phyloP scores from a whole-genome alignment of 345 rosid genomes.

The Populus pruinosa region DNA sequence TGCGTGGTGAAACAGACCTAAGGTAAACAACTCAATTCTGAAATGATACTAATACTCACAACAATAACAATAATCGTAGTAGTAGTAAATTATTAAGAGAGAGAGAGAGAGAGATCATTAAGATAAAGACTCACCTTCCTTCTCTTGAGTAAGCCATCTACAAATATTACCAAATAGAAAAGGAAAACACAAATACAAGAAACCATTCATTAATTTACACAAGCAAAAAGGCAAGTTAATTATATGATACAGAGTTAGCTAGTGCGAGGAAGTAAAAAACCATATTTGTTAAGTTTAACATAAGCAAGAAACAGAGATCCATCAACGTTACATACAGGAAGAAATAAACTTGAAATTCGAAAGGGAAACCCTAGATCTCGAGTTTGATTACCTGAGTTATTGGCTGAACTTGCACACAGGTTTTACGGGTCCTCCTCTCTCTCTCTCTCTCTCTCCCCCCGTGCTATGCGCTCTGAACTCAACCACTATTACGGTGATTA shows the following conservation, averaged over 20 bases:
- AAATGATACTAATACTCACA: not conserved
- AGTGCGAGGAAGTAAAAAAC: not conserved
- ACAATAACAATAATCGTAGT: not conserved
- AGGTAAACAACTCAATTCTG: not conserved
- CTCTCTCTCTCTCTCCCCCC: not conserved
- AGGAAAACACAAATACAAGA: not conserved
- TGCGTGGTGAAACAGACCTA: slow-evolving; percentile 43
- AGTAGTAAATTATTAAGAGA: not conserved
- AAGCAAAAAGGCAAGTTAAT: not conserved
- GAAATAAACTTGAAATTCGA: not conserved
- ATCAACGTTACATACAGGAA: not conserved
- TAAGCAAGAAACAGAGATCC: not conserved
- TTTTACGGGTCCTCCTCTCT: not conserved
- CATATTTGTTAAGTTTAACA: not conserved
- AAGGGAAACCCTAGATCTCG: not conserved
- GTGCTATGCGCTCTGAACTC: not conserved
- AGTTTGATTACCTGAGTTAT: not conserved
- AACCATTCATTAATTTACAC: not conserved
- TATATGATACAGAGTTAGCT: not conserved
- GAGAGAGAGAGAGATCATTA: not conserved
- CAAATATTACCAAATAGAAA: not conserved
- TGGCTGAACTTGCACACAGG: not conserved
- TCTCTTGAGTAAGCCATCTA: slow-evolving; percentile 55
- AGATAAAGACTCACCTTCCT: slow-evolving; percentile 37
- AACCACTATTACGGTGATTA: no score